Conservation (phyloP, 2,329 filamentous ascomycete species). For the Clarireedia sp. region DNA sequence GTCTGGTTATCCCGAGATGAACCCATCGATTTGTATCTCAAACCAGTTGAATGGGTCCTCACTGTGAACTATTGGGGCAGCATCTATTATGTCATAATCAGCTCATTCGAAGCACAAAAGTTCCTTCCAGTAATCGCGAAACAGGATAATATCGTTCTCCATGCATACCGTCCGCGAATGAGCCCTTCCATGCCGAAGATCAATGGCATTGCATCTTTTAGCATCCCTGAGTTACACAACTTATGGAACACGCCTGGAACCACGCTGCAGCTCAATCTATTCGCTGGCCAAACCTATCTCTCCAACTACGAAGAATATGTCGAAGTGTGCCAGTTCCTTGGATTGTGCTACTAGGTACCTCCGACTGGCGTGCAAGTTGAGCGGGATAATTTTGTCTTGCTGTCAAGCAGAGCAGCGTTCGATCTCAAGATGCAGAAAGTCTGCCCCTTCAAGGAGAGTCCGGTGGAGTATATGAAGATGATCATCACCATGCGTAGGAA, state of each 20-base stretch:
- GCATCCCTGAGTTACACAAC: conserved; percentile 25
- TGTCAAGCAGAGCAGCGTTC: conserved; percentile 3
- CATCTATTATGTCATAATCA: conserved; percentile 40
- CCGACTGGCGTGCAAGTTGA: conserved; percentile 16
- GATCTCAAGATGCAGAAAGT: neutral
- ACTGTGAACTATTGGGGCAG: conserved; percentile 24
- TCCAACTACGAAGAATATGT: conserved; percentile 45
- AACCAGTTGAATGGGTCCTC: conserved; percentile 48
- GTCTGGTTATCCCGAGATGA: too few species aligned
- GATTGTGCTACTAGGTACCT: conserved; percentile 33
- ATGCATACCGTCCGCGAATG: conserved; percentile 43
- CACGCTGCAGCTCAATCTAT: conserved; percentile 50
- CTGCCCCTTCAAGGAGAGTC: conserved; percentile 32
- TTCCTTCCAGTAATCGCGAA: conserved; percentile 36
- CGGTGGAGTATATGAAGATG: conserved; percentile 34
- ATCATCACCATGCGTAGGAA: conserved; percentile 31
- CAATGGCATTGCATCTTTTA: conserved; percentile 40
- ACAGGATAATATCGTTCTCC: conserved; percentile 34
- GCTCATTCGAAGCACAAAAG: conserved; percentile 50
- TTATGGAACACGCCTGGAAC: conserved; percentile 16
- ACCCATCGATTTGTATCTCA: conserved; percentile 38
- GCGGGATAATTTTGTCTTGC: conserved; percentile 30
- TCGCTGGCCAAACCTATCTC: conserved; percentile 61
- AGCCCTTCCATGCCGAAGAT: conserved; percentile 33
- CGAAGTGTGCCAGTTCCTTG: conserved; percentile 42